These are phyloP conservation scores for Puccinia polysora DNA, from an alignment of 1,284 basidiomycete species.

Conservation along the genomic window DNA sequence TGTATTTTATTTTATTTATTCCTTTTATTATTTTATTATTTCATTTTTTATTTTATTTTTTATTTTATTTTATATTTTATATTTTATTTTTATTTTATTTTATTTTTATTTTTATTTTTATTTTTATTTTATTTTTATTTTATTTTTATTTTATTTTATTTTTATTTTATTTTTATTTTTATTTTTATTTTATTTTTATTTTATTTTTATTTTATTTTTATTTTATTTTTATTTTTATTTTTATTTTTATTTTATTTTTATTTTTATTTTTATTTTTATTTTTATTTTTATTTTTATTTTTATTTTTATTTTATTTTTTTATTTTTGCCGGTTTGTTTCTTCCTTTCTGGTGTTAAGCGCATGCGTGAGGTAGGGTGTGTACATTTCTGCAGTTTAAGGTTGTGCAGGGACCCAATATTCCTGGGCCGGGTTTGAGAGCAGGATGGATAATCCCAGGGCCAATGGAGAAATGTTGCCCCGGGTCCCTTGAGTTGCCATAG, in stretches of 20 bases:
- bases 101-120: constrained; percentile 12
- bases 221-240: constrained; percentile 10
- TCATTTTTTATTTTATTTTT: too few relatives aligned
- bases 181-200: constrained; percentile 10
- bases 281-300: neutral
- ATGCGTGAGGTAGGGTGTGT: too few relatives aligned
- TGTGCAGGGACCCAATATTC: too few relatives aligned
- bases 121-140: constrained; percentile 9
- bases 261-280: neutral
- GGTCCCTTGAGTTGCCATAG: too few relatives aligned
- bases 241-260: neutral
- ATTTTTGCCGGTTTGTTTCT: neutral
- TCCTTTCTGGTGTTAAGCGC: too few relatives aligned
- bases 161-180: neutral
- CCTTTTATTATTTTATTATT: too few relatives aligned
- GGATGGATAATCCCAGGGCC: too few relatives aligned
- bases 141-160: constrained; percentile 2
- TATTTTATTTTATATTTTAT: neutral
- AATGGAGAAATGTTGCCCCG: too few relatives aligned
- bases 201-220: constrained; percentile 6
- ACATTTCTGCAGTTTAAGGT: too few relatives aligned
- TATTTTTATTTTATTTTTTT: constrained; percentile 9
- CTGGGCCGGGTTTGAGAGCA: too few relatives aligned
- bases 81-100: constrained; percentile 3
- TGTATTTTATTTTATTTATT: too few relatives aligned